Conservation (phyloP, 2,329 filamentous ascomycete species). For the Xenoacremonium recifei region DNA sequence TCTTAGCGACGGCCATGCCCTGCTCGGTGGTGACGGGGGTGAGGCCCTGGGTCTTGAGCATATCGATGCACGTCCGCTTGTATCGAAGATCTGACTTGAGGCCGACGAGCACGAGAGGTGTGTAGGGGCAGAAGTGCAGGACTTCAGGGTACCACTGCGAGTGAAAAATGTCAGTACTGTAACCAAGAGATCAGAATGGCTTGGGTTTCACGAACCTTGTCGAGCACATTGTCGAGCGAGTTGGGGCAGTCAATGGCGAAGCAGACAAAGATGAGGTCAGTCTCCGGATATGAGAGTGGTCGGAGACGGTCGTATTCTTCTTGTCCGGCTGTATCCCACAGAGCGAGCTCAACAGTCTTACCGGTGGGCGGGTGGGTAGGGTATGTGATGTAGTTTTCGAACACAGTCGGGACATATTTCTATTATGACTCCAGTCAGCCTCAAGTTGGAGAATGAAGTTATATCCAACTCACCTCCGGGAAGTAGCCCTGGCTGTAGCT, state of each 20-base stretch:
- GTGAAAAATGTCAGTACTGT: too few species aligned
- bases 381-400: slow-evolving; percentile 99
- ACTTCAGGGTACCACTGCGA: slow-evolving; percentile 99
- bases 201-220: slow-evolving; percentile 86
- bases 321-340: slow-evolving; percentile 98
- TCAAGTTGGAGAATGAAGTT: background rate
- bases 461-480: slow-evolving; percentile 74
- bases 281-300: slow-evolving; percentile 96
- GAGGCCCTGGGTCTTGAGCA: slow-evolving; percentile 95
- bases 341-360: slow-evolving; percentile 92
- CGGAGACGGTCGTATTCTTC: slow-evolving; percentile 97
- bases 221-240: slow-evolving; percentile 96
- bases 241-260: slow-evolving; percentile 99
- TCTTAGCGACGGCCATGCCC: slow-evolving; percentile 80
- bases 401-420: slow-evolving; percentile 99
- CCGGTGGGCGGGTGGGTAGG: slow-evolving; percentile 83
- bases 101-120: slow-evolving; percentile 90
- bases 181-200: too few species aligned
- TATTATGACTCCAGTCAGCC: slow-evolving; percentile 42
- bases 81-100: slow-evolving; percentile 95
- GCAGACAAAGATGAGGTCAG: slow-evolving; percentile 96
- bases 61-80: slow-evolving; percentile 96
- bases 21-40: slow-evolving; percentile 93
- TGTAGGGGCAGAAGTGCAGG: slow-evolving; percentile 97
- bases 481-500: slow-evolving; percentile 99